Conservation (phyloP, 164 flowering plant genomes). For the Stephania japonica region DNA sequence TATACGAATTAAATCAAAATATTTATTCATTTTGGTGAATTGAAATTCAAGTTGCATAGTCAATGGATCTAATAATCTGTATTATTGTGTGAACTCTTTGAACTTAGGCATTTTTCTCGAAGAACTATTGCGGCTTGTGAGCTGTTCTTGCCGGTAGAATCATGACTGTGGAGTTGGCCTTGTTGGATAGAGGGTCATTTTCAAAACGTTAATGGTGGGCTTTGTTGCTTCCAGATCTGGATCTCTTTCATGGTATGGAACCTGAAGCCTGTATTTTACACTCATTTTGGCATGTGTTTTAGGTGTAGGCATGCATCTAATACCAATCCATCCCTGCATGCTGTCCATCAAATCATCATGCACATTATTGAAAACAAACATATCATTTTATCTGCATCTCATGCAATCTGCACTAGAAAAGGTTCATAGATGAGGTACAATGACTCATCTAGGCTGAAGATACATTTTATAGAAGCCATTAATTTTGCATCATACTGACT, state of each 20-base stretch:
- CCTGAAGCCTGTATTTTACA: neutral
- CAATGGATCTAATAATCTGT: neutral
- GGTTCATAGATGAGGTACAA: neutral
- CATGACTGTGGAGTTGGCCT: neutral
- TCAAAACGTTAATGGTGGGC: neutral
- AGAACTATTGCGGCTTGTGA: conserved; percentile 1
- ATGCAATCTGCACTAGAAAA: neutral
- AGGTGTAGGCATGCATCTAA: neutral
- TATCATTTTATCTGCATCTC: neutral
- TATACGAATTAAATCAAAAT: neutral
- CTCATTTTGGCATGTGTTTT: neutral
- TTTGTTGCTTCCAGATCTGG: conserved; percentile 2
- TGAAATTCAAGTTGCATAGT: neutral
- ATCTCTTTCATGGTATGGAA: neutral
- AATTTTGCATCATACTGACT: neutral
- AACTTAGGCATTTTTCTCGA: neutral
- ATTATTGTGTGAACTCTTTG: neutral
- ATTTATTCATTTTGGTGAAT: neutral
- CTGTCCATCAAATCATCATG: neutral
- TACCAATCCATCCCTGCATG: neutral
- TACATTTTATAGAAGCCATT: neutral
- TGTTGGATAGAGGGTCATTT: neutral
- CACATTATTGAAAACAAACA: neutral
- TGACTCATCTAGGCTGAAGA: neutral
- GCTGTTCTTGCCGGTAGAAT: neutral